These are phyloP conservation scores for Cudoniella acicularis DNA, from an alignment of 495 filamentous ascomycete genomes.

Conservation along the genomic window DNA sequence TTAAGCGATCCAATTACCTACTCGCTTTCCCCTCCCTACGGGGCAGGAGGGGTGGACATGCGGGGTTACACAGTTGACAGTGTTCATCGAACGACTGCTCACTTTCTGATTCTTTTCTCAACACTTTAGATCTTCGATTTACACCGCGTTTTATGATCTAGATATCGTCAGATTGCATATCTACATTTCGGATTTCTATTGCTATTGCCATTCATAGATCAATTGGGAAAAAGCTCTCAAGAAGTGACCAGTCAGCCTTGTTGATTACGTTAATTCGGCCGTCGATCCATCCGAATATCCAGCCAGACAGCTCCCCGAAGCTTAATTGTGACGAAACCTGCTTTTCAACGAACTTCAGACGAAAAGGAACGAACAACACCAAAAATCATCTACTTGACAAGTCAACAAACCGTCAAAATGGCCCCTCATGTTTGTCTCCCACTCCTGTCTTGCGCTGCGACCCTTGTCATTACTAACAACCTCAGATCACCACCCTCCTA, in stretches of 20 bases:
- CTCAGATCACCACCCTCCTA: slow-evolving; percentile 75
- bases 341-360: not conserved
- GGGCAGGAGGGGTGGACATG: not conserved
- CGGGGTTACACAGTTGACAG: not conserved
- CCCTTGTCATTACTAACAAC: no score
- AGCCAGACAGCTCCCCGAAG: no score
- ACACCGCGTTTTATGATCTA: not conserved
- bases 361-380: not conserved
- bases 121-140: not conserved
- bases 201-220: not conserved
- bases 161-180: not conserved
- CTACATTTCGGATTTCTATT: not conserved
- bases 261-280: not conserved
- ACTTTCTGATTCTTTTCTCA: not conserved
- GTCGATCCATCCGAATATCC: no score
- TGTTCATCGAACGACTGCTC: not conserved
- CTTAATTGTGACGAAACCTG: no score
- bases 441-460: no score
- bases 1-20: not conserved
- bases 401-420: not conserved
- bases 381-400: not conserved
- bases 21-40: not conserved
- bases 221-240: not conserved
- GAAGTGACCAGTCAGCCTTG: not conserved
- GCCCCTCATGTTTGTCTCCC: not conserved